These are phyloP conservation scores for Irpex lacteus DNA, from an alignment of 1,284 basidiomycete genomes.

Conservation along the genomic window DNA sequence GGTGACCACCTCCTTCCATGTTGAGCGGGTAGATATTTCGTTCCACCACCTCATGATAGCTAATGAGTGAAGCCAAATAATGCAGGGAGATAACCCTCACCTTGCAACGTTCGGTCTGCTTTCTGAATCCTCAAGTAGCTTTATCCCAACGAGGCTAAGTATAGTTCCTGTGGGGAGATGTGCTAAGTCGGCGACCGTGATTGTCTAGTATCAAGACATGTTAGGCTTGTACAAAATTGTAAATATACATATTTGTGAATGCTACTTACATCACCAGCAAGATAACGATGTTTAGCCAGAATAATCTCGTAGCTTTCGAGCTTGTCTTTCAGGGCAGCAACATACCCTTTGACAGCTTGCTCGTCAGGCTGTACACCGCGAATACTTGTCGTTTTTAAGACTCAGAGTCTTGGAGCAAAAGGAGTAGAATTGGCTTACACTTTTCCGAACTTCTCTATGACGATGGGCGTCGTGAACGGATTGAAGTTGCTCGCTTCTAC, in stretches of 20 bases:
- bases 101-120: constrained; percentile 28
- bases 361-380: constrained; percentile 4
- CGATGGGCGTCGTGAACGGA: constrained; percentile 35
- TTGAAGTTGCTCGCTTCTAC: constrained; percentile 55
- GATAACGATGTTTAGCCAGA: constrained; percentile 41
- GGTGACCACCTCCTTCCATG: constrained; percentile 28
- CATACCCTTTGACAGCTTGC: constrained; percentile 3
- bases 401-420: too few relatives aligned
- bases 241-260: neutral
- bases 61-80: too few relatives aligned
- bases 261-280: constrained; percentile 43
- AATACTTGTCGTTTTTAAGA: neutral
- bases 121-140: constrained; percentile 17
- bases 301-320: constrained; percentile 45
- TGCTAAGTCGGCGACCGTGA: constrained; percentile 51
- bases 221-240: neutral
- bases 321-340: constrained; percentile 30
- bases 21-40: constrained; percentile 29
- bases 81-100: constrained; percentile 6
- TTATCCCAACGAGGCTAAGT: constrained; percentile 19
- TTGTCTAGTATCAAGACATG: constrained; percentile 23
- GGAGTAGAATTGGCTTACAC: constrained; percentile 27
- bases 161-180: constrained; percentile 46
- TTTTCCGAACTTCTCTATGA: constrained; percentile 46
- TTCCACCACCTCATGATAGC: constrained; percentile 30